Conservation (phyloP, 2,329 filamentous ascomycete genomes). For the Pseudocercospora cruenta region DNA sequence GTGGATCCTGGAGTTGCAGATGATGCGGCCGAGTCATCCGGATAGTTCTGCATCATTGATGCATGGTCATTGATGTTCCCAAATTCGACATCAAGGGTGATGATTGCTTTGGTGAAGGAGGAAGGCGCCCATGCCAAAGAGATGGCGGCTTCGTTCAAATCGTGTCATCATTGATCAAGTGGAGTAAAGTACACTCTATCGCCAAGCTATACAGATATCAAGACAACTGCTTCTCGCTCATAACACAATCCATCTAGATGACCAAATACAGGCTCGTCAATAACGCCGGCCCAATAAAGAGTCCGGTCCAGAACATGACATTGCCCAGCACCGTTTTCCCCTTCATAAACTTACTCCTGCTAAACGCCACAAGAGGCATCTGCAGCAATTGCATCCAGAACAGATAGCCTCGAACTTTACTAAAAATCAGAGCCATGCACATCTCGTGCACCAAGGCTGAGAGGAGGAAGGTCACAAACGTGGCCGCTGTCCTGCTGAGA, state of each 20-base stretch:
- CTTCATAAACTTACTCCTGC: constrained; percentile 67
- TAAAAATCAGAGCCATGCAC: constrained; percentile 80
- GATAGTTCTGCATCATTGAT: no score
- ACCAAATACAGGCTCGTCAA: constrained; percentile 57
- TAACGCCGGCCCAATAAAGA: constrained; percentile 76
- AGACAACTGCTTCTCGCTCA: not conserved
- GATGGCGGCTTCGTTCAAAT: not conserved
- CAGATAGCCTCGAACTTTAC: constrained; percentile 74
- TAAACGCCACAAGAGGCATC: constrained; percentile 69
- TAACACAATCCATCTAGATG: constrained; percentile 12
- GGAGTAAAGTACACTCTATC: not conserved
- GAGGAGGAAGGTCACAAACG: constrained; percentile 74
- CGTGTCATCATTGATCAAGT: not conserved
- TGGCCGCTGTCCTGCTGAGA: constrained; percentile 70
- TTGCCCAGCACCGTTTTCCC: constrained; percentile 69
- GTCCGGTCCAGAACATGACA: constrained; percentile 74
- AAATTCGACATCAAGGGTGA: no score
- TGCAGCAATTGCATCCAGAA: constrained; percentile 75
- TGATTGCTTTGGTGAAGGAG: no score
- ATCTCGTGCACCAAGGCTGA: constrained; percentile 74
- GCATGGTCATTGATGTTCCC: no score
- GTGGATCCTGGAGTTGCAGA: no score
- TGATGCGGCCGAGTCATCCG: no score
- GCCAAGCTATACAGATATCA: not conserved
- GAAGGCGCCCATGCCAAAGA: no score